Evolutionary conservation across 2,329 filamentous ascomycete species (phyloP).

Genomic region (Fusarium sp.): DNA sequence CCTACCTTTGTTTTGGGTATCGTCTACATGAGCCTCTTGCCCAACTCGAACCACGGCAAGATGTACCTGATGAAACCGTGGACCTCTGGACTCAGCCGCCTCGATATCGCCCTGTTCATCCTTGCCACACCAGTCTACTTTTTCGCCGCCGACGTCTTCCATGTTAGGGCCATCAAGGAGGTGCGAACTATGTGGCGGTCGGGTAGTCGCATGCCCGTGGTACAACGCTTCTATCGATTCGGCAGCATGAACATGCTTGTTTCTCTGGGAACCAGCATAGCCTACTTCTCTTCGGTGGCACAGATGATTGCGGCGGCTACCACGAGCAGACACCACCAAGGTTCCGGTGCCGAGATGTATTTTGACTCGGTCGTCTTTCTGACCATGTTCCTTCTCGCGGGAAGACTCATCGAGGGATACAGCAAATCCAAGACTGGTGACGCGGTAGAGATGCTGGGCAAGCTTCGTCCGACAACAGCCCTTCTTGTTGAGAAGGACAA

Average conservation of each 20-base stretch:
- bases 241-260: slow-evolving; percentile 98
- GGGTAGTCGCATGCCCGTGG: slow-evolving; percentile 77
- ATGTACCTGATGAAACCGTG: slow-evolving; percentile 78
- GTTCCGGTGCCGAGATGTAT: slow-evolving; percentile 67
- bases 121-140: slow-evolving; percentile 90
- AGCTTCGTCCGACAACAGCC: slow-evolving; percentile 82
- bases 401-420: slow-evolving; percentile 85
- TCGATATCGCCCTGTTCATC: slow-evolving; percentile 83
- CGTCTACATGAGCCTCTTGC: slow-evolving; percentile 88
- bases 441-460: slow-evolving; percentile 83
- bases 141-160: slow-evolving; percentile 87
- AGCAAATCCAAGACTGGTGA: slow-evolving; percentile 92
- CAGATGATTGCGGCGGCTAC: slow-evolving; percentile 77
- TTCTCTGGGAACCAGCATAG: slow-evolving; percentile 87
- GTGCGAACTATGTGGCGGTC: slow-evolving; percentile 81
- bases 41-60: slow-evolving; percentile 66
- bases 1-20: slow-evolving; percentile 91
- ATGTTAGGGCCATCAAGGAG: slow-evolving; percentile 82
- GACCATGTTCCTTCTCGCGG: slow-evolving; percentile 84
- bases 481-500: slow-evolving; percentile 69
- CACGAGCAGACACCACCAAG: slow-evolving; percentile 39
- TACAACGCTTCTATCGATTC: slow-evolving; percentile 88
- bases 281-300: slow-evolving; percentile 84
- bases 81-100: slow-evolving; percentile 78
- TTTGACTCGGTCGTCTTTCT: slow-evolving; percentile 95